Evolutionary conservation across 2,329 filamentous ascomycete species (phyloP), one percentile per base, ranked within the genome.

Genomic region (Neonectria punicea): DNA sequence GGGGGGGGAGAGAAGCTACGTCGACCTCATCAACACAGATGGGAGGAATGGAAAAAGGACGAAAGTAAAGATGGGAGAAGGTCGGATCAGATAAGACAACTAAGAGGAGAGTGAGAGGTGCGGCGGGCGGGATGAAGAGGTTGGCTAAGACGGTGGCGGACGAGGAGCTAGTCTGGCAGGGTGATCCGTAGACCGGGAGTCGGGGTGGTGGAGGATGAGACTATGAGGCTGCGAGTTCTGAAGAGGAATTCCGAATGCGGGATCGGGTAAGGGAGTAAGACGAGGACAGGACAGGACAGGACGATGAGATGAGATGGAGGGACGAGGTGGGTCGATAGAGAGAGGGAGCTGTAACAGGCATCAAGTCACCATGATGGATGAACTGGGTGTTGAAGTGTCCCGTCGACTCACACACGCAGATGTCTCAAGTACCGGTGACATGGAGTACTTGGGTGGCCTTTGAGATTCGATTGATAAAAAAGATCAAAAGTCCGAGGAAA

Each of bases 41-140:
- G 30, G 44, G 55, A 46, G 34, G 20, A 53, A 51, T 51, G 58
- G n/a, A n/a, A 54, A 47, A 44, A 25, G 3, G 18, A 49, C 20
- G 50, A 50, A 36, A 16, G 41, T 28, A 22, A 22, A 54, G 43
- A 53, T 53, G 50, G 41, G 43, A 61, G 57, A 61, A 53, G 57
- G 53, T 30, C 56, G 53, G 55, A 64, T 64, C 61, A 59, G 61
- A 64, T 64, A 64, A 64, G 56, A 53, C n/a, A 44, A 32, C 32
- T 36, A 46, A 34, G n/a, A 18, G n/a, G n/a, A 41, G 58, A 28
- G 58, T 22, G 51, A 43, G n/a, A 30, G 51, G 10, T 46, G 34
- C 34, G 34, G 34, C 34, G 14, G 14, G 50, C 3, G 47, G 44
- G 49, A 61, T 61, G 53, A 68, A 46, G 59, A 47, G 22, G 36